Evolutionary conservation across 2,329 filamentous ascomycete species (phyloP), one percentile per base, ranked within the genome.

Genomic region (Aspergillus puulaauensis): DNA sequence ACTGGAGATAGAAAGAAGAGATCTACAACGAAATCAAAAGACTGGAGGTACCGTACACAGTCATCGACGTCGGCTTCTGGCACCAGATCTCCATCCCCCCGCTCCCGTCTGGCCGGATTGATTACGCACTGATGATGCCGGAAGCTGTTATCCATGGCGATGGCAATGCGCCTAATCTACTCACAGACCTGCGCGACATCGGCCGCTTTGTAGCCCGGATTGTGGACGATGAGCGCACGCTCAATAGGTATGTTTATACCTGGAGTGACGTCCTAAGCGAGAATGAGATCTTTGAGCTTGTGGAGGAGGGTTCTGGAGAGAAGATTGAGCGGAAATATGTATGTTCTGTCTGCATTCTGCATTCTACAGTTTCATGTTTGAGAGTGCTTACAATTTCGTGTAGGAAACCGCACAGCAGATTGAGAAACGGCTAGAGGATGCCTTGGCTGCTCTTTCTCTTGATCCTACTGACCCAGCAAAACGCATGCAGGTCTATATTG

Each of bases 61-160:
- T 81, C 61, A 78, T 84, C 41, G 82, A 85, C 52, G 75, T 82
- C 1, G 82, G 82, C 4, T 82, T 69, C 66, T 84, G 82, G 82
- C 77, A 81, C 58, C 80, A 83, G 58, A 56, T 78, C 19, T 66
- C 68, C 1, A 66, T 76, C 11, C 75, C 75, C 3, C 56, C 47
- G 0, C 45, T 81, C 0, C 75, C 77, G 6, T 75, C 71, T 2
- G 56, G 56, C 12, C 17, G 41, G 7, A 6, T 45, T 7, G 43
- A 53, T 27, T 50, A 54, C 21, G 45, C 37, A 2, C 4, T 53
- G 14, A 12, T 37, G 11, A 7, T 24, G 8, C 15, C 43, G 17
- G 27, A 33, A 6, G 12, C 12, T 6, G n/a, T 24, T 2, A 54
- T 58, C 24, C 41, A 47, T n/a, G 45, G 37, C 14, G 35, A 33